Evolutionary conservation across 2,329 filamentous ascomycete species (phyloP).

Genomic region (Escovopsis sp.): DNA sequence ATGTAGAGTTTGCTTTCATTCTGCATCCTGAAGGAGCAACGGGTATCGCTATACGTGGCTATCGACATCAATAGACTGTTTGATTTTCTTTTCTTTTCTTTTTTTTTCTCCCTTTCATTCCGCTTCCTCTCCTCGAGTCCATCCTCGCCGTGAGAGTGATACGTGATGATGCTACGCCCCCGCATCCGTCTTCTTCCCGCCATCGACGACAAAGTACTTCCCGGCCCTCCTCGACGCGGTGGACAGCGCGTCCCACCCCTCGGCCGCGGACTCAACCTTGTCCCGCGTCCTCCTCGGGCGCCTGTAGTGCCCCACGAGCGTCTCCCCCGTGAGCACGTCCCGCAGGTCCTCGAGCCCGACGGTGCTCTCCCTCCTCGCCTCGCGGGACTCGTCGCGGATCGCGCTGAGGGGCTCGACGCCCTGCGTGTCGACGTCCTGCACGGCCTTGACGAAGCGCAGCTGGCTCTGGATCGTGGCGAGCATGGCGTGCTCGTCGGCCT

Average conservation of each 20-base stretch:
- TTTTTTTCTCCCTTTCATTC: no score
- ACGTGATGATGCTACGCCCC: not conserved
- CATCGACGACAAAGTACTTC: conserved; percentile 65
- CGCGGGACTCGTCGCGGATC: conserved; percentile 66
- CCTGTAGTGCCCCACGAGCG: conserved; percentile 39
- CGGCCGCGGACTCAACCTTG: conserved; percentile 29
- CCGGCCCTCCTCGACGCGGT: conserved; percentile 52
- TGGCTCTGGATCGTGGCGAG: conserved; percentile 64
- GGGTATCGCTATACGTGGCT: no score
- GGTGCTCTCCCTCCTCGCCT: conserved; percentile 42
- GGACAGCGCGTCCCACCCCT: conserved; percentile 57
- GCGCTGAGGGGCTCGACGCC: conserved; percentile 60
- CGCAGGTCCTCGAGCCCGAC: conserved; percentile 43
- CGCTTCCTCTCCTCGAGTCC: no score
- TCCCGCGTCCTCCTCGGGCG: conserved; percentile 26
- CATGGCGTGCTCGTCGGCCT: conserved; percentile 53
- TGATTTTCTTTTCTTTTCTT: no score
- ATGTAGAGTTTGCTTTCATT: no score
- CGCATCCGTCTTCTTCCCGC: conserved; percentile 26
- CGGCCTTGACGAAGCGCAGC: conserved; percentile 76
- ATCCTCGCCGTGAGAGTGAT: no score
- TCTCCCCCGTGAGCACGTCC: conserved; percentile 44
- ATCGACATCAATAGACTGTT: not conserved
- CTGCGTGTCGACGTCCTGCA: conserved; percentile 64
- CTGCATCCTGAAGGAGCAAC: no score